phyloP scores from a whole-genome alignment of 495 filamentous ascomycete species.

The Neurospora africana region DNA sequence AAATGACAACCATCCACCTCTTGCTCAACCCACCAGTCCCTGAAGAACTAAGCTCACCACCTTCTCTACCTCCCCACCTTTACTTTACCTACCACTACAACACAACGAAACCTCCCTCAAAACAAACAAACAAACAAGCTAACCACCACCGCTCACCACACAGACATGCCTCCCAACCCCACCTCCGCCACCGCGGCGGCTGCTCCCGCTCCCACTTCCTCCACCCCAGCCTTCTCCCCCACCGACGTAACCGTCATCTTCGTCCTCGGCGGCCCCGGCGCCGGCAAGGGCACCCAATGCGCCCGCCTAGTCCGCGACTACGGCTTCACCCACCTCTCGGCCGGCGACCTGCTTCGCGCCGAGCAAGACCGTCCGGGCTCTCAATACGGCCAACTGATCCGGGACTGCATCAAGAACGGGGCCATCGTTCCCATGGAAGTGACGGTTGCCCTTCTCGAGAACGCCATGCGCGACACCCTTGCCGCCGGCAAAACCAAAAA shows the following conservation, averaged over 20 bases:
- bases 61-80: background rate
- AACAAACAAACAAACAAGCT: background rate
- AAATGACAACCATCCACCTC: background rate
- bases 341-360: constrained; percentile 85
- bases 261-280: constrained; percentile 69
- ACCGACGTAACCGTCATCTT: constrained; percentile 76
- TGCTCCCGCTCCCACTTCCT: constrained; percentile 28
- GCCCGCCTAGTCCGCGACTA: constrained; percentile 79
- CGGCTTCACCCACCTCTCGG: constrained; percentile 83
- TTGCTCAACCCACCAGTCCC: background rate
- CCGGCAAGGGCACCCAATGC: constrained; percentile 82
- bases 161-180: constrained; percentile 9
- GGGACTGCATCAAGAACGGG: constrained; percentile 79
- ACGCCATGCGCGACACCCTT: constrained; percentile 69
- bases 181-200: constrained; percentile 16
- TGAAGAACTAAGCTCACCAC: background rate
- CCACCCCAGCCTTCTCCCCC: constrained; percentile 68
- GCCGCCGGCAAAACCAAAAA: constrained; percentile 24
- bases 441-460: constrained; percentile 85
- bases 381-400: constrained; percentile 85
- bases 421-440: constrained; percentile 98
- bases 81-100: background rate
- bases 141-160: background rate
- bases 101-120: background rate
- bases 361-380: constrained; percentile 80